Base-by-base conservation (phyloP, 1,139 yeast species). In the Saccharomycopsis hybrid region DNA sequence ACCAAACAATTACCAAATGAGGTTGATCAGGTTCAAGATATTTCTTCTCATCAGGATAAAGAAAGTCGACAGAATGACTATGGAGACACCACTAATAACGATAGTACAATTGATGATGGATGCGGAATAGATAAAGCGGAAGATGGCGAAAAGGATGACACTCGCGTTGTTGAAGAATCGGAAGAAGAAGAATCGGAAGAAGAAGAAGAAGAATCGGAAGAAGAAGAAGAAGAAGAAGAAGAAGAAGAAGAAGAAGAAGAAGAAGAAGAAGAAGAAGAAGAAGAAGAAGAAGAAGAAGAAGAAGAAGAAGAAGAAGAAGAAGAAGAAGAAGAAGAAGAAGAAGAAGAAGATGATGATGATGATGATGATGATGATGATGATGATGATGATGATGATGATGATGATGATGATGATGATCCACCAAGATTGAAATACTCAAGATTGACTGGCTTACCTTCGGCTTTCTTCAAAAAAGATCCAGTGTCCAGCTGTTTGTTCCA, bases 381-480 rank as follows among this genome's bases (percentile, higher is more conserved):
- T 4, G 48, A 46, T 33, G 60, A 53, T 18, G 49, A 44, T n/a
- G 57, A 50, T 5, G 51, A 45, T 40, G 51, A 54, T 13, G 53
- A 55, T 1, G 67, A 61, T 1, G 65, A 57, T 2, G 62, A 58
- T 1, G 65, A 59, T 2, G 64, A 58, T 5, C 25, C 59, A 44
- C 97, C 97, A 0, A 67, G 73, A 45, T 66, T 90, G 43, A 85
- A 85, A 57, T 90, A 89, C 61, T 72, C 85, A 5, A 70, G 97
- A 50, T 65, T 88, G 29, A 72, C 73, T 4, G 73, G 76, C 43
- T 71, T 87, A 1, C 94, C 96, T 0, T 65, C 77, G 1, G 73
- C 78, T 24, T 79, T 89, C 58, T 85, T 89, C 65, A 68, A 66
- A 41, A 75, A 77, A 44, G 97, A 92, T 60, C 85, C 95, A 0